These are phyloP conservation scores for Penicillium sp. DNA, from an alignment of 2,329 filamentous ascomycete species.

Conservation along the genomic window DNA sequence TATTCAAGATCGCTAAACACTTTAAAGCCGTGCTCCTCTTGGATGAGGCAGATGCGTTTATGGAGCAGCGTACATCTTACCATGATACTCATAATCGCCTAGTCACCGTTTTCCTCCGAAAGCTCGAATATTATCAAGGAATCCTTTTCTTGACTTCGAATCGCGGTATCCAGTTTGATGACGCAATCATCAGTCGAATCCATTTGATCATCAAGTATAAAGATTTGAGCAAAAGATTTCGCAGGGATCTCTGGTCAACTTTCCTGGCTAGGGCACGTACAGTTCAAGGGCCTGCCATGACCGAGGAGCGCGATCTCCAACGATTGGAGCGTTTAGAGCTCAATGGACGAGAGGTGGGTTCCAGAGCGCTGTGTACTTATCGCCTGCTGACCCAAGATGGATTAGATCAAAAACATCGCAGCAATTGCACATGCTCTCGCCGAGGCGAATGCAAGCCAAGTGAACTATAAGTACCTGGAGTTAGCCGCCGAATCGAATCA, in stretches of 20 bases:
- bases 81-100: constrained; percentile 31
- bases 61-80: constrained; percentile 18
- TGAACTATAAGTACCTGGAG: constrained; percentile 16
- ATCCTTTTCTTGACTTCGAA: constrained; percentile 44
- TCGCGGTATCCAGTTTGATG: constrained; percentile 36
- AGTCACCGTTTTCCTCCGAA: constrained; percentile 39
- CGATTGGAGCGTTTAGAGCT: no score
- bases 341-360: no score
- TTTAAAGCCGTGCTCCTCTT: constrained; percentile 37
- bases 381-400: constrained; percentile 9
- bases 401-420: constrained; percentile 18
- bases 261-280: constrained; percentile 17
- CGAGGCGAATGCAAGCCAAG: constrained; percentile 4
- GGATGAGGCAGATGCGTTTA: constrained; percentile 43
- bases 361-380: no score
- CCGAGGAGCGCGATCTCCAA: no score
- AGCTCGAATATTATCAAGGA: constrained; percentile 41
- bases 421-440: constrained; percentile 18
- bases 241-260: constrained; percentile 33
- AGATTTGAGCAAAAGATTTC: constrained; percentile 23
- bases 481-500: constrained; percentile 10
- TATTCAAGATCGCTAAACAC: constrained; percentile 27
- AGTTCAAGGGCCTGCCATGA: constrained; percentile 12
- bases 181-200: constrained; percentile 36
- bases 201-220: constrained; percentile 32